These are phyloP conservation scores for Marasmius fiardii DNA, from an alignment of 1,284 basidiomycete genomes.

Conservation along the genomic window DNA sequence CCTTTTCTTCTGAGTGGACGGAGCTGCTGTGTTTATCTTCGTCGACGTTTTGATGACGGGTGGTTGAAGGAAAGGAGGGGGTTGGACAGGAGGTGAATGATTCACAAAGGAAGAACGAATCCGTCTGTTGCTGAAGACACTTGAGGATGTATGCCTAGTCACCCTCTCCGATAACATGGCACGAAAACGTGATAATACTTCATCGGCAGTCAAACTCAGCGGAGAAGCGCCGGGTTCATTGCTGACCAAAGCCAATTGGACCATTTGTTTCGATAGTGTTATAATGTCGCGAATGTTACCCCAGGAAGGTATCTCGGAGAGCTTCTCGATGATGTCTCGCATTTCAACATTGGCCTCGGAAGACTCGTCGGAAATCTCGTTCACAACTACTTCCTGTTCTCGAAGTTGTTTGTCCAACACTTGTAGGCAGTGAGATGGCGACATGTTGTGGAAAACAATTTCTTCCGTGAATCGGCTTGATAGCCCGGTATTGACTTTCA, in stretches of 20 bases:
- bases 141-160: neutral
- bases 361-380: conserved; percentile 32
- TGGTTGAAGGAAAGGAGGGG: conserved; percentile 6
- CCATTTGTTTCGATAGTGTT: conserved; percentile 47
- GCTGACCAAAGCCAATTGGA: conserved; percentile 21
- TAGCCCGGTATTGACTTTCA: conserved; percentile 56
- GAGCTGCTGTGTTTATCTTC: conserved; percentile 1
- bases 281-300: conserved; percentile 63
- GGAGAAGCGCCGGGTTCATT: conserved; percentile 10
- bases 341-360: conserved; percentile 31
- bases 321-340: conserved; percentile 31
- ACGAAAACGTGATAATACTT: conserved; percentile 25
- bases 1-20: neutral
- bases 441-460: conserved; percentile 51
- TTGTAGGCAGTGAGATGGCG: conserved; percentile 44
- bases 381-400: conserved; percentile 36
- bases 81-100: conserved; percentile 6
- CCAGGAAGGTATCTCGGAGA: conserved; percentile 49
- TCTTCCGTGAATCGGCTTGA: conserved; percentile 67
- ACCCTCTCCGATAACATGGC: conserved; percentile 9
- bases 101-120: neutral
- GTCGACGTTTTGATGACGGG: neutral
- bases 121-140: neutral
- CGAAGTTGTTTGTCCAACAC: conserved; percentile 44
- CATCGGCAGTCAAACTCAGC: conserved; percentile 19